phyloP scores from a whole-genome alignment of 176 grass and related monocot genomes.

The Calamus simplicifolius region DNA sequence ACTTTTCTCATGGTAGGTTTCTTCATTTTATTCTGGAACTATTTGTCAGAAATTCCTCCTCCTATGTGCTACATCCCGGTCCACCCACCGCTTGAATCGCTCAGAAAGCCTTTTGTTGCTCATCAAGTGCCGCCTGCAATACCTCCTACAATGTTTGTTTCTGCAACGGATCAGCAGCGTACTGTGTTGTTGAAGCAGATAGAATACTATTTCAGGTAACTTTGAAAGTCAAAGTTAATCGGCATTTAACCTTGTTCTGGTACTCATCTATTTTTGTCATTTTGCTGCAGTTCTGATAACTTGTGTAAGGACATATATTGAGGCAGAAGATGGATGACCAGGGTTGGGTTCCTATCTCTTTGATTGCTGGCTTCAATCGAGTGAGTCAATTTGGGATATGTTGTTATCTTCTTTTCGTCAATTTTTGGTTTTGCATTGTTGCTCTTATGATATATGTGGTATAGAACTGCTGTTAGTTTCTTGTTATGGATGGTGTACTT shows the following conservation, averaged over 20 bases:
- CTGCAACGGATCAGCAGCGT: constrained; percentile 25
- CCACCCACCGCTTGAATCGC: background rate
- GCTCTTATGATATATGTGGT: too few relatives aligned
- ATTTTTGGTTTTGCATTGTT: too few relatives aligned
- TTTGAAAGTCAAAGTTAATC: too few relatives aligned
- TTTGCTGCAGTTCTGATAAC: constrained; percentile 53
- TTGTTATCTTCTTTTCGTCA: too few relatives aligned
- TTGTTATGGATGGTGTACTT: too few relatives aligned
- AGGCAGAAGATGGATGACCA: constrained; percentile 57
- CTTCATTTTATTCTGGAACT: constrained; percentile 20
- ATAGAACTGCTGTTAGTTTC: too few relatives aligned
- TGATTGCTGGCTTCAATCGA: constrained; percentile 55
- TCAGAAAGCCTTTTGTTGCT: constrained; percentile 23
- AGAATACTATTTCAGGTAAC: constrained; percentile 85
- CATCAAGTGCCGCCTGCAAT: constrained; percentile 28
- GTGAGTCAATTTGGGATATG: constrained; percentile 30
- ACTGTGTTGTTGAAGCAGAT: constrained; percentile 42
- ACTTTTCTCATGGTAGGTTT: too few relatives aligned
- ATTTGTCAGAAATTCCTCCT: constrained; percentile 12
- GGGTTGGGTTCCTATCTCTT: constrained; percentile 63
- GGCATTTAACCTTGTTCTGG: too few relatives aligned
- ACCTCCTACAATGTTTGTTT: constrained; percentile 5
- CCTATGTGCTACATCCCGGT: constrained; percentile 19
- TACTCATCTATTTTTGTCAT: too few relatives aligned
- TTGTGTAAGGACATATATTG: constrained; percentile 54